Conservation (phyloP, 2,329 filamentous ascomycete genomes). For the Epichloe brachyelytri region DNA sequence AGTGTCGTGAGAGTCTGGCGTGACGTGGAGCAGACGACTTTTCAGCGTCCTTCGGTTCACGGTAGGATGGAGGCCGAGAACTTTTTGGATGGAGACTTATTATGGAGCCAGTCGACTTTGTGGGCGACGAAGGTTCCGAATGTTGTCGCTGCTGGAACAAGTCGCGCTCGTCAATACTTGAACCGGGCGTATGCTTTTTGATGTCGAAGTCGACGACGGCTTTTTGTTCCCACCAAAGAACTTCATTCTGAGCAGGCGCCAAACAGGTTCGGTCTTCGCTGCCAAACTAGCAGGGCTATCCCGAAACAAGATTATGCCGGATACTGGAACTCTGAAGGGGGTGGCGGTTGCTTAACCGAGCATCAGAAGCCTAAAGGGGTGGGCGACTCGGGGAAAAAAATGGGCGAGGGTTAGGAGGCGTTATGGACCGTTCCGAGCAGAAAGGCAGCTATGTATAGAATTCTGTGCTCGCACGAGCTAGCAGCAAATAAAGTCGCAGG, state of each 20-base stretch:
- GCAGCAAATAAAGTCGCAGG: background rate
- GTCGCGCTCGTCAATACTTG: slow-evolving; percentile 23
- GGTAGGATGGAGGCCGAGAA: slow-evolving; percentile 19
- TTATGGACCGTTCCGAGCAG: slow-evolving; percentile 4
- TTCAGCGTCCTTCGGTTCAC: slow-evolving; percentile 10
- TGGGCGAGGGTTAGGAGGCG: background rate
- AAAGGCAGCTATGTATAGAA: background rate
- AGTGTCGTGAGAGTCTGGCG: slow-evolving; percentile 34
- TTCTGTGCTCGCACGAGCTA: background rate
- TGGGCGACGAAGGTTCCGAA: slow-evolving; percentile 25
- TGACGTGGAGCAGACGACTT: slow-evolving; percentile 16
- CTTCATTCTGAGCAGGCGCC: slow-evolving; percentile 27
- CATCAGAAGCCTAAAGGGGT: slow-evolving; percentile 13
- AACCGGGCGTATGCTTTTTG: slow-evolving; percentile 28
- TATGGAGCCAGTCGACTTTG: slow-evolving; percentile 23
- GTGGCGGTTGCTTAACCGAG: slow-evolving; percentile 14
- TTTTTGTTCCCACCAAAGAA: slow-evolving; percentile 35
- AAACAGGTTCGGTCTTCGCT: slow-evolving; percentile 1
- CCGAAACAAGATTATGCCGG: slow-evolving; percentile 28
- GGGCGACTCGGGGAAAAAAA: background rate
- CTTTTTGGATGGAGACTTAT: slow-evolving; percentile 15
- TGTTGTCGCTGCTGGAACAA: slow-evolving; percentile 21
- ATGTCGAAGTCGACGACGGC: slow-evolving; percentile 12
- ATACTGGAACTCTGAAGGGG: slow-evolving; percentile 15
- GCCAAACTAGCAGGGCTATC: slow-evolving; percentile 17